phyloP scores from a whole-genome alignment of 306 rosid species.

The Biancaea sappan region DNA sequence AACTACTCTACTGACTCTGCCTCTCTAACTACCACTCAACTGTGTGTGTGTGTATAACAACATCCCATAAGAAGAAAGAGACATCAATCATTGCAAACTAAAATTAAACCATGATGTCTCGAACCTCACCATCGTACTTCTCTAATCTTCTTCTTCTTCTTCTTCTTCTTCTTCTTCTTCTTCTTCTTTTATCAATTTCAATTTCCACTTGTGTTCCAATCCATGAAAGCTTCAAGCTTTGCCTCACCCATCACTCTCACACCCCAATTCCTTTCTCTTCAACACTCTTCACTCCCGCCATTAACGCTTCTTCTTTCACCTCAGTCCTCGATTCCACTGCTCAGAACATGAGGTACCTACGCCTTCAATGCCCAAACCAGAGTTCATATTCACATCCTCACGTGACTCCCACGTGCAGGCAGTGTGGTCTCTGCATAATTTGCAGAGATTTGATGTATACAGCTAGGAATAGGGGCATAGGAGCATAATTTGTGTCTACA shows the following conservation, averaged over 20 bases:
- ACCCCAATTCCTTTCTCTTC: slow-evolving; percentile 40
- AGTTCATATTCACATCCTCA: slow-evolving; percentile 64
- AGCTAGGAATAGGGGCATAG: too few relatives aligned
- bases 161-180: background rate
- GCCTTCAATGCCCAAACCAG: slow-evolving; percentile 67
- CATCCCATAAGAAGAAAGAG: too few relatives aligned
- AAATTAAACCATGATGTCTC: background rate
- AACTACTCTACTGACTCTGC: too few relatives aligned
- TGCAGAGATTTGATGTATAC: too few relatives aligned
- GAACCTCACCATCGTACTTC: background rate
- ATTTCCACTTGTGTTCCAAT: slow-evolving; percentile 40
- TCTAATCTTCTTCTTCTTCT: too few relatives aligned
- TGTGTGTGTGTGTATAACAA: too few relatives aligned
- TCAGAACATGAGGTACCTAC: slow-evolving; percentile 53
- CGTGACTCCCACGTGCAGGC: slow-evolving; percentile 63
- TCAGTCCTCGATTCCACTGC: slow-evolving; percentile 51
- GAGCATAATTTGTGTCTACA: too few relatives aligned
- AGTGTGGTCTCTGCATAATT: slow-evolving; percentile 67
- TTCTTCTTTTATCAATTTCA: slow-evolving; percentile 26
- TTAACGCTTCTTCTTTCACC: slow-evolving; percentile 40
- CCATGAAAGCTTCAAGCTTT: slow-evolving; percentile 49
- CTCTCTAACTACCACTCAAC: too few relatives aligned
- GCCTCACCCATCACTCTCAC: slow-evolving; percentile 44
- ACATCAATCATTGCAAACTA: too few relatives aligned
- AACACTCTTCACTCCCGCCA: slow-evolving; percentile 34